phyloP scores from a whole-genome alignment of 768 basidiomycete species.

The Leccinum incarnatum region DNA sequence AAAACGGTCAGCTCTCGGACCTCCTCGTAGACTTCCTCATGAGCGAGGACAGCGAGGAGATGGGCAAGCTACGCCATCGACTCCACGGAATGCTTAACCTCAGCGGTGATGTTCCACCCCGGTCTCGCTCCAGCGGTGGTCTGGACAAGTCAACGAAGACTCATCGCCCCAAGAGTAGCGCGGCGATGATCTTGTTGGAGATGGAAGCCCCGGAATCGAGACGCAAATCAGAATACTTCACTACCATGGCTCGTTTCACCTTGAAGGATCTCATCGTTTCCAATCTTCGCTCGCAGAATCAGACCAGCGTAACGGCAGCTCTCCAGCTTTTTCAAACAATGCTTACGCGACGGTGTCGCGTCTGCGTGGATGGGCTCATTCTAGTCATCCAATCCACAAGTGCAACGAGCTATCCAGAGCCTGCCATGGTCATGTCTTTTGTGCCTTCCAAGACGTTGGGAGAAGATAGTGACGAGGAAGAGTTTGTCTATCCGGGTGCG shows the following conservation, averaged over 20 bases:
- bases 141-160: conserved; percentile 45
- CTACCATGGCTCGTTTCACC: conserved; percentile 84
- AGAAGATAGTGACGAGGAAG: conserved; percentile 53
- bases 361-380: conserved; percentile 66
- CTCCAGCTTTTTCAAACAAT: conserved; percentile 79
- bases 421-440: conserved; percentile 37
- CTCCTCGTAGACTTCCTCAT: conserved; percentile 76
- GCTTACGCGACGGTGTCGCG: conserved; percentile 62
- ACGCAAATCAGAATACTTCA: conserved; percentile 78
- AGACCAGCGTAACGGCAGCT: conserved; percentile 68
- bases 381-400: conserved; percentile 63
- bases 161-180: conserved; percentile 75
- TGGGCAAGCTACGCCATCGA: conserved; percentile 45
- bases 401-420: conserved; percentile 75
- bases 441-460: conserved; percentile 18
- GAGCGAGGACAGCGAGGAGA: conserved; percentile 79
- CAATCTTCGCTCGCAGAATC: conserved; percentile 67
- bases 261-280: conserved; percentile 84
- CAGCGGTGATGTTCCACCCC: conserved; percentile 33
- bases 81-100: conserved; percentile 43
- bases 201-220: conserved; percentile 75
- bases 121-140: conserved; percentile 26
- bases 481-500: conserved; percentile 41
- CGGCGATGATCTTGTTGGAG: conserved; percentile 88
- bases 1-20: conserved; percentile 63